Evolutionary conservation across 106 monocot genomes (phyloP).

Genomic region (Phalaenopsis aphrodite): DNA sequence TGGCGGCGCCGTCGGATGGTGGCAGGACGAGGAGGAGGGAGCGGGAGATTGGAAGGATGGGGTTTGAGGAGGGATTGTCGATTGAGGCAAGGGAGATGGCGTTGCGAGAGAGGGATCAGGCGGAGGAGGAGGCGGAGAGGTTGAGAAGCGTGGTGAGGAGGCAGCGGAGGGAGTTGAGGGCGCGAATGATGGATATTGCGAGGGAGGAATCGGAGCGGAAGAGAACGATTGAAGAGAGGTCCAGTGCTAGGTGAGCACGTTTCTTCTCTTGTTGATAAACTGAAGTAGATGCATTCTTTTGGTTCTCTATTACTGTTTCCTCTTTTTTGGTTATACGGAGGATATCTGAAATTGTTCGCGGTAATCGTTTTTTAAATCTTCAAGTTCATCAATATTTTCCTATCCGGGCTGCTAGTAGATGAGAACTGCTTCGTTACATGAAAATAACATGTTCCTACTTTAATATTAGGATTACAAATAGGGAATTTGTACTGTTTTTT

Average conservation of each 20-base stretch:
- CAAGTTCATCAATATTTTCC: neutral
- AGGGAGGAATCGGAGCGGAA: conserved; percentile 83
- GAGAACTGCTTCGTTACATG: neutral
- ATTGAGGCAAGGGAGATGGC: conserved; percentile 42
- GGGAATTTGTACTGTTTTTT: neutral
- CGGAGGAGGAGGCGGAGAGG: conserved; percentile 77
- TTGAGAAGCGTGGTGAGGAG: conserved; percentile 59
- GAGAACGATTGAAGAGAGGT: conserved; percentile 63
- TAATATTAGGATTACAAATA: neutral
- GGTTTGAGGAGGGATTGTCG: conserved; percentile 10
- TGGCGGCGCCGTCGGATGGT: conserved; percentile 11
- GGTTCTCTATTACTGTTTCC: neutral
- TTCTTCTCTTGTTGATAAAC: neutral
- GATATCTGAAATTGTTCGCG: neutral
- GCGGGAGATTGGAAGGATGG: conserved; percentile 13
- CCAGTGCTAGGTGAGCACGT: conserved; percentile 52
- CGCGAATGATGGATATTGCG: conserved; percentile 66
- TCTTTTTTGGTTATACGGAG: neutral
- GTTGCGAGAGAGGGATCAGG: conserved; percentile 54
- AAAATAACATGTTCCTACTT: no score
- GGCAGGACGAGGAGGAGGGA: conserved; percentile 16
- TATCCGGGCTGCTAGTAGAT: neutral
- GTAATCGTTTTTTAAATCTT: neutral
- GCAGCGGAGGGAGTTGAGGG: conserved; percentile 69
- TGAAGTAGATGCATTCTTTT: neutral